Base-by-base conservation (phyloP, 2,329 filamentous ascomycete genomes). In the Colletotrichum sojae region DNA sequence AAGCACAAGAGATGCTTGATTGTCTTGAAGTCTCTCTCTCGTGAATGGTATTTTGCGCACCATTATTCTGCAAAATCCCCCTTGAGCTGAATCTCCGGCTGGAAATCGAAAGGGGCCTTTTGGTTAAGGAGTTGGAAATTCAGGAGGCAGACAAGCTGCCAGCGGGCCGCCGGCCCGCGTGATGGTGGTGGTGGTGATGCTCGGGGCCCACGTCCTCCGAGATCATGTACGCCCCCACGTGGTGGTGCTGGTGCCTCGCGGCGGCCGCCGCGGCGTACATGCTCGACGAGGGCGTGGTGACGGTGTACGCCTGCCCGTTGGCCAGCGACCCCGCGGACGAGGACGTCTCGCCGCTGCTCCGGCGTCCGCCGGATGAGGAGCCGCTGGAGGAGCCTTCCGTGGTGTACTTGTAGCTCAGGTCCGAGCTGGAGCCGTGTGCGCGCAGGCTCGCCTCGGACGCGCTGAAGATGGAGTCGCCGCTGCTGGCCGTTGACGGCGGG, bases 321-420 rank as follows among this genome's bases (percentile, higher is more conserved):
- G 69, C 52, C 1, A 71, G 49, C 16, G 61, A 62, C 6, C 52
- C 63, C n/a, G 18, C 18, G 5, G 66, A 61, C 6, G 49, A 39
- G 10, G 56, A 40, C 13, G 67, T 58, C 57, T 54, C 57, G 39
- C 60, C 66, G 60, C 65, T 62, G n/a, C 66, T 49, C 20, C 67
- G 67, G 16, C 67, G 61, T 13, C 66, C 55, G 20, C 18, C n/a
- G 8, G 18, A 22, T 9, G 20, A 49, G 1, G 53, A 51, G 6
- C 39, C 54, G 6, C 52, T 25, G 9, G 39, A 39, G 5, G 65
- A 66, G 16, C 52, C 22, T n/a, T 71, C 67, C 22, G 54, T 62
- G 62, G 54, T 62, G 62, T 73, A 73, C 22, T 71, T 64, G 43
- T 73, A 73, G n/a, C 61, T 63, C 16, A 71, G 15, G 6, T 73